phyloP scores from a whole-genome alignment of 768 basidiomycete genomes.

The Zangia roseola region DNA sequence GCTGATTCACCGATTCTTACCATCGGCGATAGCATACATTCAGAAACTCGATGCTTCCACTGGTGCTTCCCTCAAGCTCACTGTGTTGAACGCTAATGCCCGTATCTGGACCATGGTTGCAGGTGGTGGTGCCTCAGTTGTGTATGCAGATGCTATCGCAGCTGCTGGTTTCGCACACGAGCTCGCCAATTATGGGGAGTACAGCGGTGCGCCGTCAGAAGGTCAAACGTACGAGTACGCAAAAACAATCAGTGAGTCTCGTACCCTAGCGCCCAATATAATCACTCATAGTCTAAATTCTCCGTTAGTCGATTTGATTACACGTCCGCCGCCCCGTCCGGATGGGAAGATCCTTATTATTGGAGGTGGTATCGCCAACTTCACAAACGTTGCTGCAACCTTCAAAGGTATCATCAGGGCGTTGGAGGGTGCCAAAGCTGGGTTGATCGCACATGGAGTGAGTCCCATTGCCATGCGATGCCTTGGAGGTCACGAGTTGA shows the following conservation, averaged over 20 bases:
- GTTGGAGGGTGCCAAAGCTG: conserved; percentile 87
- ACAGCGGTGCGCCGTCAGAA: conserved; percentile 96
- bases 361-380: conserved; percentile 99
- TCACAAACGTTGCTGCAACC: conserved; percentile 98
- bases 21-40: conserved; percentile 68
- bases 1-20: not conserved
- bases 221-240: conserved; percentile 99
- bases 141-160: conserved; percentile 74
- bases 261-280: not conserved
- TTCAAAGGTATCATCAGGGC: conserved; percentile 99
- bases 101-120: conserved; percentile 99
- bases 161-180: conserved; percentile 96
- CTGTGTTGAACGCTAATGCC: conserved; percentile 92
- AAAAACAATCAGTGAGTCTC: conserved; percentile 84
- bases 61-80: conserved; percentile 97
- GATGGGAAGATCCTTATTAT: conserved; percentile 99
- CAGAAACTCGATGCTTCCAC: conserved; percentile 97
- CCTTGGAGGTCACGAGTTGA: not conserved
- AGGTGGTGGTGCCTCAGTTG: conserved; percentile 83
- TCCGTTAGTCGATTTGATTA: conserved; percentile 84
- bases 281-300: not conserved
- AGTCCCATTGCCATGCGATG: not conserved
- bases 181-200: conserved; percentile 99
- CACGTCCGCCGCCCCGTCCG: conserved; percentile 76
- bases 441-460: conserved; percentile 56